Base-by-base conservation (phyloP, 139 green algal genomes). In the Parachlorella kessleri region DNA sequence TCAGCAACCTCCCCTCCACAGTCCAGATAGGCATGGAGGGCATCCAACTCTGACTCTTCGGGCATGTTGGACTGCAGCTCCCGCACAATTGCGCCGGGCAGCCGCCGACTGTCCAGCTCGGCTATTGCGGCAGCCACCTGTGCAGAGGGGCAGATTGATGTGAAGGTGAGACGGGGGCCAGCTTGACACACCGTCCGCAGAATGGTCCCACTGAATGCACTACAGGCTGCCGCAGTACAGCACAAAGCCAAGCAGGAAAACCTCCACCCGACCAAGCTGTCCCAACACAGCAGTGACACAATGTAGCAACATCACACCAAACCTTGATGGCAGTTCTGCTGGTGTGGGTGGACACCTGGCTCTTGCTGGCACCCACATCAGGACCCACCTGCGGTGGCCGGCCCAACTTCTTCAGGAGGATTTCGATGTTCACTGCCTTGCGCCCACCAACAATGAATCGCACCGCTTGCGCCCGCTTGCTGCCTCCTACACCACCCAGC, bases 21-120 rank as follows among this genome's bases (percentile, higher is more conserved):
- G 65, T 80, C 75, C 65, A 80, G 41, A 40, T 73, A 80, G 3
- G 75, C 65, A 36, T 80, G 75, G 40, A 80, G 75, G 21, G 64
- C 75, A 35, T 65, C 64, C 65, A 80, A 32, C 41, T 80, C 75
- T n/a, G 21, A 21, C 3, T 6, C 35, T 6, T 80, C 75, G 2
- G 75, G 75, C 64, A 80, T 66, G 75, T 80, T 80, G 64, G 75
- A 65, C 75, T 73, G 75, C 75, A 80, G 75, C 75, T 80, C 75
- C 3, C 75, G 64, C 41, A 73, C 59, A 24, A 80, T 59, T 14
- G 14, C 48, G 14, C 48, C 48, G 14, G 48, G 48, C 48, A 59
- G 14, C 21, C 14, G 14, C 21, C 14, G 14, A 18, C 48, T 59
- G 48, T 59, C 48, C 48, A 59, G 14, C 21, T 59, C 48, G 48